phyloP scores from a whole-genome alignment of 129 eudicot genomes.

The Tanacetum coccineum region DNA sequence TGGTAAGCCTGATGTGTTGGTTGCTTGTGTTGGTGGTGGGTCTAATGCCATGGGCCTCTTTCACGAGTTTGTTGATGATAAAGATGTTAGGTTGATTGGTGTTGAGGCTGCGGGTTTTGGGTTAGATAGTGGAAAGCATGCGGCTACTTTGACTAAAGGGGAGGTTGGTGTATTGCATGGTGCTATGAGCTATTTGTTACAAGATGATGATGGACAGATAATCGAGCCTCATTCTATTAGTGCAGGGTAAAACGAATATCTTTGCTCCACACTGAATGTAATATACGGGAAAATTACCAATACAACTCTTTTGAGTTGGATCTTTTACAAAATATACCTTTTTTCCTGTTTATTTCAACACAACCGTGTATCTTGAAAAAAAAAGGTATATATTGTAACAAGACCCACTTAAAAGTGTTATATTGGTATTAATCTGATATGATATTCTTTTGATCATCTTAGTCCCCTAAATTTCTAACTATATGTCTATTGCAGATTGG shows the following conservation, averaged over 20 bases:
- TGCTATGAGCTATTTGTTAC: conserved; percentile 96
- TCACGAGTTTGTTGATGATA: conserved; percentile 81
- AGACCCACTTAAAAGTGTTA: too few relatives aligned
- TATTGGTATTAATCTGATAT: too few relatives aligned
- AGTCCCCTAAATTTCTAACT: not conserved
- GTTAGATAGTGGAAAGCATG: conserved; percentile 87
- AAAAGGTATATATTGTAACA: too few relatives aligned
- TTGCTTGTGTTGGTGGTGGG: conserved; percentile 96
- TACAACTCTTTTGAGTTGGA: too few relatives aligned
- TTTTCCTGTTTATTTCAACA: too few relatives aligned
- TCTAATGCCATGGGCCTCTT: conserved; percentile 96
- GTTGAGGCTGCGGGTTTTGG: conserved; percentile 93
- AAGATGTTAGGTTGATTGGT: conserved; percentile 83
- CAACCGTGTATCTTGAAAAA: too few relatives aligned
- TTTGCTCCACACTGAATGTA: not conserved
- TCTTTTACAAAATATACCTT: too few relatives aligned
- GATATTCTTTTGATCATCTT: not conserved
- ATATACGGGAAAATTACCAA: not conserved
- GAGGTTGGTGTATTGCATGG: conserved; percentile 96
- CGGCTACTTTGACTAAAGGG: conserved; percentile 86
- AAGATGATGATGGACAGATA: conserved; percentile 92
- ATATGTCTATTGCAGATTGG: conserved; percentile 43
- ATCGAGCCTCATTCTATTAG: conserved; percentile 93
- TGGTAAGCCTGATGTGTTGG: conserved; percentile 83
- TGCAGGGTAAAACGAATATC: conserved; percentile 59